These are phyloP conservation scores for Nicotiana paniculata DNA, from an alignment of 257 asterid genomes.

Conservation along the genomic window DNA sequence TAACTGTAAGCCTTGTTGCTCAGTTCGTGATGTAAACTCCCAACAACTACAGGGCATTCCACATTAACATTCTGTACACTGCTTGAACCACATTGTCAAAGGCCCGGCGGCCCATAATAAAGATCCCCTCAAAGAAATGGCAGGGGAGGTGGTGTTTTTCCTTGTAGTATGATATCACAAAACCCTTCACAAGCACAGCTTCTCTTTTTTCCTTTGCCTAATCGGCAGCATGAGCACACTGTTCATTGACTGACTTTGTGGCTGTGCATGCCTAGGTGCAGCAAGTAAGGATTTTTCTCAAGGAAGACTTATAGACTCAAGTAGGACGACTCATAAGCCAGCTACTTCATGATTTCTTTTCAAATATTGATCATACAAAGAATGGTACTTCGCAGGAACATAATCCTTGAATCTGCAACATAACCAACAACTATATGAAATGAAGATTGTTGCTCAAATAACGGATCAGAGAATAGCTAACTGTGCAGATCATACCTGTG, in stretches of 20 bases:
- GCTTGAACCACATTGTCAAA: no score
- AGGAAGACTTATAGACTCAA: neutral
- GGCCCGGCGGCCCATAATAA: no score
- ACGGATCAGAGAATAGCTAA: neutral
- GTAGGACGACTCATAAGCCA: neutral
- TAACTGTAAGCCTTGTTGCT: no score
- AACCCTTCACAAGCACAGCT: neutral
- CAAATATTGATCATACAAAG: constrained; percentile 61
- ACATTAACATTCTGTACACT: neutral
- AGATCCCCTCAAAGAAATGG: no score
- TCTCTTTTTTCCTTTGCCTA: neutral
- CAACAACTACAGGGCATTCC: neutral
- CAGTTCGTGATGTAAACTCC: neutral
- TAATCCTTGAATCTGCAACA: constrained; percentile 77
- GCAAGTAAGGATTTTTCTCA: neutral
- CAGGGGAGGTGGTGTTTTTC: neutral
- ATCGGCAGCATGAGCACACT: neutral
- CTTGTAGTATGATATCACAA: neutral
- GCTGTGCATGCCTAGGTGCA: neutral
- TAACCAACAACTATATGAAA: constrained; percentile 15
- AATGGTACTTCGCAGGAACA: constrained; percentile 63
- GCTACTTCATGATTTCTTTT: constrained; percentile 27
- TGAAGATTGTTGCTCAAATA: neutral
- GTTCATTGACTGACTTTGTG: neutral
- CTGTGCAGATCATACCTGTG: constrained; percentile 46